A percentile compares a stretch with the other conserved stretches of the same genome.
phyloP scores from a whole-genome alignment of 2,329 filamentous ascomycete species.

The Cladosporium sp. region DNA sequence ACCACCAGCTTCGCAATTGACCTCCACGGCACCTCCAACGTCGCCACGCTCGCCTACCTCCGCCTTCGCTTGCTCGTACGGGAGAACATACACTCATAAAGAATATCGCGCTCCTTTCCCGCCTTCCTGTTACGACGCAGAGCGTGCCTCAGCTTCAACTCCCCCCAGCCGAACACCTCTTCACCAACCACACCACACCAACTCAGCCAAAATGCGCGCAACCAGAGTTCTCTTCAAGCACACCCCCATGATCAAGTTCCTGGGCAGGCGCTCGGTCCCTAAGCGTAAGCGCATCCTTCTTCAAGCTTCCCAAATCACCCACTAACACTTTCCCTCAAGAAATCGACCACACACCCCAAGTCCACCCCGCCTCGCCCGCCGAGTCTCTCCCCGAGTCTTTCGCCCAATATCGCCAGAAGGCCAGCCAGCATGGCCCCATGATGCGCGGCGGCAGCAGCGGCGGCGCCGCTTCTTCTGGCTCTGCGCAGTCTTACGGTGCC shows the following conservation, averaged over 20 bases:
- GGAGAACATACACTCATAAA: neutral
- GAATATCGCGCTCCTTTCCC: neutral
- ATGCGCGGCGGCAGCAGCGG: slow-evolving; percentile 14
- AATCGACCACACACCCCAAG: slow-evolving; percentile 66
- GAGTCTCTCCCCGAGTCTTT: slow-evolving; percentile 62
- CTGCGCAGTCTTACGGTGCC: slow-evolving; percentile 25
- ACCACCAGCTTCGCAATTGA: neutral
- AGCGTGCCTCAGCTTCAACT: neutral
- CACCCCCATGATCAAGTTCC: slow-evolving; percentile 47
- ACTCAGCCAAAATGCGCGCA: slow-evolving; percentile 35
- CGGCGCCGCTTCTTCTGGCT: slow-evolving; percentile 10
- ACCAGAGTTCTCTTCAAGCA: slow-evolving; percentile 42
- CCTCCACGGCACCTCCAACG: neutral
- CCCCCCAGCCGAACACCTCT: neutral
- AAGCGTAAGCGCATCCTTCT: slow-evolving; percentile 30
- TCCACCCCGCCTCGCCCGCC: slow-evolving; percentile 65
- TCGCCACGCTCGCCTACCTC: neutral
- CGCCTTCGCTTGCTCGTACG: neutral
- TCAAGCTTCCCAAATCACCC: neutral
- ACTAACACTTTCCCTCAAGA: slow-evolving; percentile 33
- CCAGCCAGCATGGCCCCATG: slow-evolving; percentile 71
- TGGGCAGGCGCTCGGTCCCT: slow-evolving; percentile 43
- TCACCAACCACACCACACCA: neutral
- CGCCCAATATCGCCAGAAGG: slow-evolving; percentile 70
- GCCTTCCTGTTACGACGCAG: neutral